phyloP scores from a whole-genome alignment of 169 alveolate genomes.

The Plasmodium vivax region DNA sequence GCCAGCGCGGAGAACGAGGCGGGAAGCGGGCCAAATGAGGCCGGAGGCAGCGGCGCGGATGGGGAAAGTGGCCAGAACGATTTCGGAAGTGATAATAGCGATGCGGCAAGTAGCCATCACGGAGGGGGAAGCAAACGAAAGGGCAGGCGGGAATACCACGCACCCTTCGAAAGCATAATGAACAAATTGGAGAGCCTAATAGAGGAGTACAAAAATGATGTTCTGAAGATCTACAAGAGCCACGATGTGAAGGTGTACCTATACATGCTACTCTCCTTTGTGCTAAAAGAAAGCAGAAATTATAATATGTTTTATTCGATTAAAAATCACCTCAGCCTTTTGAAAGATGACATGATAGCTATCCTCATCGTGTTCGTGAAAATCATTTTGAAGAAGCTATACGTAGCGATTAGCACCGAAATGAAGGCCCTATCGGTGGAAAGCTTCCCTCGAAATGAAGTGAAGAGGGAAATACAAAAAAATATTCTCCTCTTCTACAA shows the following conservation, averaged over 20 bases:
- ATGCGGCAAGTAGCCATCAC: background rate
- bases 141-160: background rate
- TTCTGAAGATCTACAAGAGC: background rate
- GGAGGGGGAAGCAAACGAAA: background rate
- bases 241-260: slow-evolving; percentile 2
- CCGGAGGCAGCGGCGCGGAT: background rate
- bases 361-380: slow-evolving; percentile 24
- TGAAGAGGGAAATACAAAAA: background rate
- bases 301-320: slow-evolving; percentile 38
- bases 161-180: slow-evolving; percentile 1
- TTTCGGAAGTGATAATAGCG: background rate
- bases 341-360: slow-evolving; percentile 42
- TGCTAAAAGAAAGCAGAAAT: slow-evolving; percentile 32
- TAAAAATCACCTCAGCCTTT: slow-evolving; percentile 29
- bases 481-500: slow-evolving; percentile 6
- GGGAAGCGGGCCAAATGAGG: background rate
- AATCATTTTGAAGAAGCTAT: slow-evolving; percentile 17
- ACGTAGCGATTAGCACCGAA: slow-evolving; percentile 3
- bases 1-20: background rate
- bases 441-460: background rate
- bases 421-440: background rate
- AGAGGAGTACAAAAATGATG: slow-evolving; percentile 4
- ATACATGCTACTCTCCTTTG: slow-evolving; percentile 18
- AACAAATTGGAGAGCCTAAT: background rate
- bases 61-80: background rate